Percentiles rank a stretch among this genome's conserved stretches.
phyloP scores from a whole-genome alignment of 176 grass and related monocot species.

The Carex pumila region DNA sequence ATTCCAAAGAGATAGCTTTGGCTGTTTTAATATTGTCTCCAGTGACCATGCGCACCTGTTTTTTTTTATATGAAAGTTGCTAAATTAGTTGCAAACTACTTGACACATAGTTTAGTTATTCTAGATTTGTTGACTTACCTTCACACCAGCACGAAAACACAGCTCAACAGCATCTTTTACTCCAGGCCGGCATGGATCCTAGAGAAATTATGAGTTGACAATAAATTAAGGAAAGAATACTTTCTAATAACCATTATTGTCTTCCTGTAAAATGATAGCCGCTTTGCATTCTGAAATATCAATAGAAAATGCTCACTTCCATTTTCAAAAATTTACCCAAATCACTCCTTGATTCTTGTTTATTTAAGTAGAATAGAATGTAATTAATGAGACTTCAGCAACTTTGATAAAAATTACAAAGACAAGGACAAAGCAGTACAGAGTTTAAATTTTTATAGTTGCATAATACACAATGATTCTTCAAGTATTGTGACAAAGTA shows the following conservation, averaged over 20 bases:
- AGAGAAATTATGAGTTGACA: slow-evolving; percentile 16
- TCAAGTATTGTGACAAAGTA: background rate
- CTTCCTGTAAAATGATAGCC: background rate
- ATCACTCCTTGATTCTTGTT: background rate
- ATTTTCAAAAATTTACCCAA: background rate
- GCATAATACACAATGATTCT: background rate
- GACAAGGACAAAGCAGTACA: background rate
- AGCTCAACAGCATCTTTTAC: slow-evolving; percentile 65
- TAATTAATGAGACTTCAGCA: background rate
- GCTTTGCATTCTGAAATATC: background rate
- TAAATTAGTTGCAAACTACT: background rate
- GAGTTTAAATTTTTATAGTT: background rate
- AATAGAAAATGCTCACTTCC: background rate
- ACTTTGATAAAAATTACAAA: background rate
- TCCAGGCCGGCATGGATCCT: slow-evolving; percentile 96
- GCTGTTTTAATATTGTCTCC: slow-evolving; percentile 95
- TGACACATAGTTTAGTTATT: background rate
- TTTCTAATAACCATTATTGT: background rate
- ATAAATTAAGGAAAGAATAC: background rate
- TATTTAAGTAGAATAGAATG: background rate
- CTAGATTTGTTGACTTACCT: slow-evolving; percentile 36
- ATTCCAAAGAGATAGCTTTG: slow-evolving; percentile 90
- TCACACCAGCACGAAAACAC: slow-evolving; percentile 61
- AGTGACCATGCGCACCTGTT: slow-evolving; percentile 89
- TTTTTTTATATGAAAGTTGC: background rate